phyloP scores from a whole-genome alignment of 2,329 filamentous ascomycete genomes.

The Rutstroemia sp. region DNA sequence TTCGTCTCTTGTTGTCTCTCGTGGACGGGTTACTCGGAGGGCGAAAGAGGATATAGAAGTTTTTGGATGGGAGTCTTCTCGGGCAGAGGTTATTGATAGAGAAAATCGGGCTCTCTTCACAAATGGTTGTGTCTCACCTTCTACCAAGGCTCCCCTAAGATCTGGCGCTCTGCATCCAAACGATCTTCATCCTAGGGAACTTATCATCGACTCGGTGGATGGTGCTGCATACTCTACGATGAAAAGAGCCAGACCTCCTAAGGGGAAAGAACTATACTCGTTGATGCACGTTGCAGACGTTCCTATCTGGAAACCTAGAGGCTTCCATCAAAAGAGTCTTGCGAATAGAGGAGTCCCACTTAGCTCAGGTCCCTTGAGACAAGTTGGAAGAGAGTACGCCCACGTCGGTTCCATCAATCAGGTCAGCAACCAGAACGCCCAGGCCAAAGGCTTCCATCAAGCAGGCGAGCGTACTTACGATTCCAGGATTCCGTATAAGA shows the following conservation, averaged over 20 bases:
- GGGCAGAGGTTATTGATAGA: neutral
- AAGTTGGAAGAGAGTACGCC: conserved; percentile 5
- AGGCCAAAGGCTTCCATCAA: neutral
- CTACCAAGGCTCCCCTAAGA: neutral
- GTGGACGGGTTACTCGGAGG: conserved; percentile 14
- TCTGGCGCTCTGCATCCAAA: neutral
- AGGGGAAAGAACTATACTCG: conserved; percentile 11
- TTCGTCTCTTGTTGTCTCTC: conserved; percentile 9
- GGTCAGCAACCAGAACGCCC: conserved; percentile 9
- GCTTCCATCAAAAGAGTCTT: neutral
- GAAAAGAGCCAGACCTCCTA: conserved; percentile 3
- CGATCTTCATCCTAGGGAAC: neutral
- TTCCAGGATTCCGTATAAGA: conserved; percentile 17
- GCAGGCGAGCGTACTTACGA: conserved; percentile 13
- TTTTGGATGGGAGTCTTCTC: conserved; percentile 18
- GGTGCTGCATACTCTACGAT: conserved; percentile 15
- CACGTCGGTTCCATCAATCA: conserved; percentile 17
- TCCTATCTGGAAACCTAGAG: conserved; percentile 12
- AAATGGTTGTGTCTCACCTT: neutral
- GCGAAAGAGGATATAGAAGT: conserved; percentile 18
- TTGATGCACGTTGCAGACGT: conserved; percentile 20
- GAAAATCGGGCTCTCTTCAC: neutral
- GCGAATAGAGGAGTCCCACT: neutral
- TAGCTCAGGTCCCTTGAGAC: neutral
- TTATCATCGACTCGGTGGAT: conserved; percentile 12